Evolutionary conservation across 371 early-diverging fungal genomes (phyloP).

Genomic region (Dichotomocladium elegans): DNA sequence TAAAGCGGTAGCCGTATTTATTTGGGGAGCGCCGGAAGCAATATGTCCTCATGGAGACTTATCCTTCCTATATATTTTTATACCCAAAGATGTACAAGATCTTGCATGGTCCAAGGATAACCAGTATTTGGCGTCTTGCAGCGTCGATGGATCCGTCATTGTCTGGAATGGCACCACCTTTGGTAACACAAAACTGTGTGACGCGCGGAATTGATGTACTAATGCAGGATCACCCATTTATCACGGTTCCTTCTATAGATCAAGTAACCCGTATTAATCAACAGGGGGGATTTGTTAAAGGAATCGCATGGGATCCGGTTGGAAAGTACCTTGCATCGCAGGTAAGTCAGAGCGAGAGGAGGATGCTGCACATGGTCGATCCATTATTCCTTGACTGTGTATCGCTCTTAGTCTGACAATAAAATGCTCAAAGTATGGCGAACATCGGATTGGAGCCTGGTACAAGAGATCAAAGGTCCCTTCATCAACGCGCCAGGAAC

Average conservation of each 20-base stretch:
- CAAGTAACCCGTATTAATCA: slow-evolving; percentile 61
- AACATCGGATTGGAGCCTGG: slow-evolving; percentile 81
- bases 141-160: slow-evolving; percentile 78
- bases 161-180: slow-evolving; percentile 86
- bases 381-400: not conserved
- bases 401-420: slow-evolving; percentile 75
- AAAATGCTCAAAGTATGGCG: slow-evolving; percentile 86
- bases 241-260: too few relatives aligned
- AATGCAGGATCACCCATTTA: too few relatives aligned
- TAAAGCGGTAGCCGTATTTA: slow-evolving; percentile 24
- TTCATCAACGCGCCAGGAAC: slow-evolving; percentile 73
- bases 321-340: slow-evolving; percentile 92
- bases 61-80: slow-evolving; percentile 17
- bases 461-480: slow-evolving; percentile 71
- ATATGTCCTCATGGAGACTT: too few relatives aligned
- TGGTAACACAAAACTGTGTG: slow-evolving; percentile 41
- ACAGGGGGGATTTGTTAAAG: slow-evolving; percentile 93
- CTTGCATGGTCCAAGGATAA: slow-evolving; percentile 94
- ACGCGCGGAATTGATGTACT: not conserved
- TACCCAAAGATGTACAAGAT: slow-evolving; percentile 92
- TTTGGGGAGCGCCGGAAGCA: too few relatives aligned
- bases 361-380: too few relatives aligned
- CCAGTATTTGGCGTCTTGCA: slow-evolving; percentile 86
- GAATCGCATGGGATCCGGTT: slow-evolving; percentile 94
- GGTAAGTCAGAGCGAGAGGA: slow-evolving; percentile 33